phyloP scores from a whole-genome alignment of 805 yeast genomes.

The Sugiyamaella qingdaonensis region DNA sequence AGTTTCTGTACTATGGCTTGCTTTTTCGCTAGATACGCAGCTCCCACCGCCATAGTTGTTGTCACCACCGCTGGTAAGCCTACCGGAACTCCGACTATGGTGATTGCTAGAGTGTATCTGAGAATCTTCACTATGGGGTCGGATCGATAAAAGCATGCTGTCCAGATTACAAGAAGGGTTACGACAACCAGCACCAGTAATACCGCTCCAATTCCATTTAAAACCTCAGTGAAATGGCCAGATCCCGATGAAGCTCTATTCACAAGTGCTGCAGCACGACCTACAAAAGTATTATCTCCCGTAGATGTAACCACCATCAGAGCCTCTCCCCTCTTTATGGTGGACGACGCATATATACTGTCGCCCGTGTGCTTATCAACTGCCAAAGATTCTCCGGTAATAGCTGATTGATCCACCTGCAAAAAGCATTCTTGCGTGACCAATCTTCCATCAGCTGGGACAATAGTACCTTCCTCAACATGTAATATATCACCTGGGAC shows the following conservation, averaged over 20 bases:
- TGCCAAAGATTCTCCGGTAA: constrained; percentile 96
- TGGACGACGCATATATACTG: constrained; percentile 83
- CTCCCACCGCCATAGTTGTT: constrained; percentile 99
- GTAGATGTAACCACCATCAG: constrained; percentile 92
- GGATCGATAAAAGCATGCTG: constrained; percentile 91
- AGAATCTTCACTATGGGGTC: constrained; percentile 79
- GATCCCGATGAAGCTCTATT: constrained; percentile 89
- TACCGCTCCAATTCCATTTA: constrained; percentile 95
- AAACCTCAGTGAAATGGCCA: constrained; percentile 96
- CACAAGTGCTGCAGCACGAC: constrained; percentile 95
- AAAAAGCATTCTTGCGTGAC: constrained; percentile 80
- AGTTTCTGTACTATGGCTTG: constrained; percentile 96
- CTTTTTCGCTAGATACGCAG: constrained; percentile 95
- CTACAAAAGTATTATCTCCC: constrained; percentile 93
- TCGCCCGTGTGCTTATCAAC: constrained; percentile 90
- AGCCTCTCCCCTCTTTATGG: constrained; percentile 94
- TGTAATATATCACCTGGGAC: constrained; percentile 95
- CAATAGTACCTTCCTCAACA: constrained; percentile 88
- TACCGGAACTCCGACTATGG: constrained; percentile 97
- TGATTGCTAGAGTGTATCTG: constrained; percentile 90
- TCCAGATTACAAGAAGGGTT: constrained; percentile 87
- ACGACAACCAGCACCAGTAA: constrained; percentile 82
- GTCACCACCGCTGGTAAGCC: constrained; percentile 98
- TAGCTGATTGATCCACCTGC: constrained; percentile 94
- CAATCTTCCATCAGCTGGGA: constrained; percentile 90